Base-by-base conservation (phyloP, 2,329 filamentous ascomycete species). In the Hypoxylon sp. region DNA sequence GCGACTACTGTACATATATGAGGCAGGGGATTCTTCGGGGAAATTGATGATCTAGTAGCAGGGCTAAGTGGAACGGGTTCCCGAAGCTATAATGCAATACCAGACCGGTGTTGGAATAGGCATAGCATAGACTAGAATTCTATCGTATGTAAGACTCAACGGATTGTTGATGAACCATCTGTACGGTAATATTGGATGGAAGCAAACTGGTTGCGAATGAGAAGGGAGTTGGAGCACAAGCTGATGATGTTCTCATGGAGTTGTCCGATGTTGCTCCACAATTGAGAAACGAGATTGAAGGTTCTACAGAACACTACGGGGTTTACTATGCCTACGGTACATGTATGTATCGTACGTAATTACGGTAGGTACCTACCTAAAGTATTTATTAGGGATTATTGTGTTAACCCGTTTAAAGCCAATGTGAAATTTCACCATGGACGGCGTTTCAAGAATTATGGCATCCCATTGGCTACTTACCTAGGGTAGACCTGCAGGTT, bases 361-460 rank as follows among this genome's bases (percentile, higher is more conserved):
- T 31, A n/a, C n/a, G n/a, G n/a, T n/a, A 31, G 29, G 29, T 31
- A 31, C 29, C 6, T 10, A 35, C n/a, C n/a, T n/a, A n/a, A n/a
- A n/a, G n/a, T n/a, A 48, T 24, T 8, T 24, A 53, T 57, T 22
- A 51, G 26, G 53, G 48, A 39, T 24, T 65, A 58, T 52, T 29
- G 47, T 6, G 46, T 52, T 63, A 63, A 52, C n/a, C 54, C 24
- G 31, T 56, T 63, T 67, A 50, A 22, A 55, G 59, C 10, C 58
- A 61, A 51, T 50, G 67, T 14, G 11, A 56, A 29, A 67, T 64
- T 67, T 73, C 70, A 69, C 33, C 54, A 66, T 17, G 17, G 56
- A 68, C 44, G 47, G 39, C 47, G 67, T 72, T 71, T 68, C 63
- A 66, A 54, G 31, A 50, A 42, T 14, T 13, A 14, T 13, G 19